Evolutionary conservation across 2,329 filamentous ascomycete genomes (phyloP), one percentile per base, ranked within the genome.

Genomic region (Paracorniculantispora psalliotae): DNA sequence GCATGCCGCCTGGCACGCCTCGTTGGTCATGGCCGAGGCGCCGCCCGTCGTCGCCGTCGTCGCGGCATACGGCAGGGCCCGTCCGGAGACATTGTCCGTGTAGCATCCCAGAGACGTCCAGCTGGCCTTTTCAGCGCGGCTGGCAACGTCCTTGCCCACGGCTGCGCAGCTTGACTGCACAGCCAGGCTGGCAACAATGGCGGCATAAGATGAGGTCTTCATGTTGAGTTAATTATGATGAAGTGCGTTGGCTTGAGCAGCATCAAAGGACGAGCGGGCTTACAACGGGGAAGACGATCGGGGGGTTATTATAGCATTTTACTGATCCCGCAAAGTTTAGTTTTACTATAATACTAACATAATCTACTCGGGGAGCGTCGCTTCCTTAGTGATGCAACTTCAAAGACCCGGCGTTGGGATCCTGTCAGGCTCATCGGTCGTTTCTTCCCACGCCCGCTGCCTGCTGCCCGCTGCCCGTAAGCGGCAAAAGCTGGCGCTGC

Each of bases 51-150:
- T 33, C 5, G n/a, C 25, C 12, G 26, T 33, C 5, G n/a, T 23
- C 12, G 26, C 51, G 5, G n/a, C 12, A 10, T 46, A 33, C 5
- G 50, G n/a, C 26, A 54, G 7, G 10, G 51, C 51, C 1, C 51
- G 51, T 30, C 51, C 51, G 2, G 51, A 44, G 12, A 33, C 51
- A 33, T 44, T 54, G n/a, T 44, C 50, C 7, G 50, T 53, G 25
- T 53, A 53, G 37, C 50, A 53, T 53, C 50, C 50, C 15, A 53
- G 23, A 4, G 50, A 43, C 5, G 19, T 41, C 50, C 50, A 53
- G 23, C 23, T 19, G 4, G 50, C 23, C 8, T 9, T 43, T 15
- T 23, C 50, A 21, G 25, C 9, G 9, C 23, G 30, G n/a, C 9
- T 28, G 17, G 12, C 4, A 21, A 17, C 17, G 6, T 35, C 8